A percentile compares a stretch with the other conserved stretches of the same genome.
phyloP scores from a whole-genome alignment of 1,284 basidiomycete genomes.

The Entoloma clypeatum region DNA sequence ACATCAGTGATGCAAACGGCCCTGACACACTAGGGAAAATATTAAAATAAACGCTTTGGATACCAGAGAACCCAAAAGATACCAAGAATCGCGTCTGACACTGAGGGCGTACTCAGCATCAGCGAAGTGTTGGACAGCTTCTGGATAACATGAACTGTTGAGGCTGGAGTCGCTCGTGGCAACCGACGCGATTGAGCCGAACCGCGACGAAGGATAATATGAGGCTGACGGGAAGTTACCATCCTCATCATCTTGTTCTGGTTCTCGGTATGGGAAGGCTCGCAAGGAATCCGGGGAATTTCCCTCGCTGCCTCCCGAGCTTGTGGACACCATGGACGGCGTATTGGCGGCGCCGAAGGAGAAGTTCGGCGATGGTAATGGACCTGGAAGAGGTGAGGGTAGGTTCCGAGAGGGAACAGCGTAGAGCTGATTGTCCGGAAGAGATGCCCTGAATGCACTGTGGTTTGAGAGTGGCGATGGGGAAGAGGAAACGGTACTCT shows the following conservation, averaged over 20 bases:
- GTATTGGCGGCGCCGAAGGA: constrained; percentile 62
- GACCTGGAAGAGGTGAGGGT: constrained; percentile 58
- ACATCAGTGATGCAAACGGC: constrained; percentile 42
- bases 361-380: constrained; percentile 64
- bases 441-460: constrained; percentile 36
- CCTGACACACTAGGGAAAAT: constrained; percentile 29
- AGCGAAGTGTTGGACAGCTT: constrained; percentile 39
- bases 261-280: constrained; percentile 36
- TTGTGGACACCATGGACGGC: constrained; percentile 40
- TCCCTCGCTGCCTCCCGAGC: constrained; percentile 44
- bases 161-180: constrained; percentile 56
- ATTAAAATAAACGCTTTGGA: constrained; percentile 1
- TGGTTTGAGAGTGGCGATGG: constrained; percentile 39
- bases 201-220: constrained; percentile 47
- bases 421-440: constrained; percentile 49
- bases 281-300: constrained; percentile 46
- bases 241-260: constrained; percentile 49
- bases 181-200: constrained; percentile 56
- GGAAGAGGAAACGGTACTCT: constrained; percentile 31
- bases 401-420: constrained; percentile 47
- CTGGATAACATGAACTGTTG: constrained; percentile 48
- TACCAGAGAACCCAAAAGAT: constrained; percentile 22
- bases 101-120: constrained; percentile 31
- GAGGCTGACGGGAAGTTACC: constrained; percentile 43
- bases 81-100: constrained; percentile 50